phyloP scores from a whole-genome alignment of 352 stramenopile genomes.

The Phytophthora constricta region DNA sequence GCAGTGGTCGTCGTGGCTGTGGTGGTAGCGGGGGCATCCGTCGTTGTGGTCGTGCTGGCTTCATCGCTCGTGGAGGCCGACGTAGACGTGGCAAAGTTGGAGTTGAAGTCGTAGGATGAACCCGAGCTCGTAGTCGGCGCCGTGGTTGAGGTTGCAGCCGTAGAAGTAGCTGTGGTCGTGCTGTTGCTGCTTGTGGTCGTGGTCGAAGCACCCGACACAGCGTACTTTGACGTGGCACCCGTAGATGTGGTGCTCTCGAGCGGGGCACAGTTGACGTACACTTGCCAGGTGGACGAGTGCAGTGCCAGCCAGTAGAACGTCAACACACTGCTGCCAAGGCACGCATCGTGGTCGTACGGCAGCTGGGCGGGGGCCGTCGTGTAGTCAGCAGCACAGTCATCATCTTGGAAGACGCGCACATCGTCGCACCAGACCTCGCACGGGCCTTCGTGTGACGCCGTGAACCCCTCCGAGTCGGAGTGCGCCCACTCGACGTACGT shows the following conservation, averaged over 20 bases:
- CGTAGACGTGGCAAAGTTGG: slow-evolving; percentile 16
- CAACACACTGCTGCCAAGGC: neutral
- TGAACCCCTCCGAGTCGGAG: slow-evolving; percentile 28
- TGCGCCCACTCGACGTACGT: slow-evolving; percentile 40
- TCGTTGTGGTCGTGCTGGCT: slow-evolving; percentile 13
- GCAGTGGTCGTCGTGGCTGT: slow-evolving; percentile 10
- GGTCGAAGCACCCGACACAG: slow-evolving; percentile 16
- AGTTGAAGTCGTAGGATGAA: neutral
- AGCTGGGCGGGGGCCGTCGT: neutral
- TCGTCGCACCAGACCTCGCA: slow-evolving; percentile 1
- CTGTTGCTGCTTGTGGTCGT: slow-evolving; percentile 3
- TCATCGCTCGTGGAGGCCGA: slow-evolving; percentile 15
- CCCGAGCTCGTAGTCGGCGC: slow-evolving; percentile 7
- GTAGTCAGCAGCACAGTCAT: slow-evolving; percentile 1
- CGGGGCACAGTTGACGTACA: slow-evolving; percentile 5
- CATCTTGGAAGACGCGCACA: neutral
- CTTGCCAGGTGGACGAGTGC: neutral
- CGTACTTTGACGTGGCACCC: slow-evolving; percentile 31
- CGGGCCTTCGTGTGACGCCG: neutral
- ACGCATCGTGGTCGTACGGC: neutral
- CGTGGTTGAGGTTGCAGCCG: slow-evolving; percentile 10
- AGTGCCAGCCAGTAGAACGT: slow-evolving; percentile 3
- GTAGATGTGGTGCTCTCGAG: slow-evolving; percentile 27
- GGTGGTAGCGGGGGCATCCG: slow-evolving; percentile 3
- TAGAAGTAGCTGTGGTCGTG: neutral